Percentiles rank a stretch among this genome's conserved stretches.
Evolutionary conservation across 495 filamentous ascomycete genomes (phyloP).

Genomic region (Bombardia bombarda): DNA sequence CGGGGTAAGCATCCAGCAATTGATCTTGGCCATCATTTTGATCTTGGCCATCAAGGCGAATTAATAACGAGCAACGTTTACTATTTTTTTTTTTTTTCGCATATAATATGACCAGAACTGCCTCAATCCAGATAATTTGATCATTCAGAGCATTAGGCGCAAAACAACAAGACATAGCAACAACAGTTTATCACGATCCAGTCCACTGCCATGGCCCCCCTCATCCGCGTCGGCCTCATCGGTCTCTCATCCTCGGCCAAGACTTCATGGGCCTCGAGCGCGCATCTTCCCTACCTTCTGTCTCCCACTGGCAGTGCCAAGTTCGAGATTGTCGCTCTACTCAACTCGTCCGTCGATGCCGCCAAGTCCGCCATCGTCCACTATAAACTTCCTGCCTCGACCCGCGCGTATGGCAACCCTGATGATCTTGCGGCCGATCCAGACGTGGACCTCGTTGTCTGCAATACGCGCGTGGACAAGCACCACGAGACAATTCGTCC

Average conservation of each 20-base stretch:
- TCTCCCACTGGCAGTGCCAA: slow-evolving; percentile 27
- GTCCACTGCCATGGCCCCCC: slow-evolving; percentile 30
- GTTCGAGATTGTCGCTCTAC: slow-evolving; percentile 51
- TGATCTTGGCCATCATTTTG: no score
- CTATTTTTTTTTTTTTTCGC: no score
- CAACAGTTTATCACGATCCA: no score
- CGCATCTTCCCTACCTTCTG: slow-evolving; percentile 50
- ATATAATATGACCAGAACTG: no score
- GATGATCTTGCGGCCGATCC: slow-evolving; percentile 35
- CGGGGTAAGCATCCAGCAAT: no score
- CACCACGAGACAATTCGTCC: slow-evolving; percentile 36
- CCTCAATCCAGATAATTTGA: no score
- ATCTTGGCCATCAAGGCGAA: no score
- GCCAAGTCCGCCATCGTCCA: slow-evolving; percentile 40
- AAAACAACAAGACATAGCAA: not conserved
- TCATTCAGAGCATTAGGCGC: no score
- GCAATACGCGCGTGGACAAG: slow-evolving; percentile 44
- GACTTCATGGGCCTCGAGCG: slow-evolving; percentile 44
- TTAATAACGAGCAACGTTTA: no score
- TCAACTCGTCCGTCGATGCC: slow-evolving; percentile 44
- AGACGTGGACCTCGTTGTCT: slow-evolving; percentile 53
- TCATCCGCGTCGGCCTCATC: slow-evolving; percentile 50
- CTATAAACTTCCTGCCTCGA: slow-evolving; percentile 34
- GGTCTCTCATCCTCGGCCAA: slow-evolving; percentile 46
- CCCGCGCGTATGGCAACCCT: slow-evolving; percentile 45